Base-by-base conservation (phyloP, 2,329 filamentous ascomycete genomes). In the Lachnellula arida region DNA sequence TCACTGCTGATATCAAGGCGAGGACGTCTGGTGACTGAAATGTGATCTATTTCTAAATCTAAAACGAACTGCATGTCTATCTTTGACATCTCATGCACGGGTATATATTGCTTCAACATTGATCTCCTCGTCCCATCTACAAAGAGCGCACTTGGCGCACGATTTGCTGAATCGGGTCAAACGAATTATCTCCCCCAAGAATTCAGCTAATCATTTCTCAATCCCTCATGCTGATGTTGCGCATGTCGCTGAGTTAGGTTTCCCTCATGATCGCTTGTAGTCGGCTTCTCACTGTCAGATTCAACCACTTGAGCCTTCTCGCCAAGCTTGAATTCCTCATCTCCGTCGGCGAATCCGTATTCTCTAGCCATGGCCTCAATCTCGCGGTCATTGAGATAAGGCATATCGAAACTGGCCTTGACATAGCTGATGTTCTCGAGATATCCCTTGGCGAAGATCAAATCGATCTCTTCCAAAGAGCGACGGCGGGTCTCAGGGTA, bases 391-490 rank as follows among this genome's bases (percentile, higher is more conserved):
- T 74, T 68, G 12, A 85, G 71, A 58, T 76, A 74, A 0, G 82
- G 82, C 55, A 86, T 69, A 49, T 84, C 76, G 61, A 79, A 73
- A 34, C 81, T 78, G 5, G 82, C 82, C 60, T 74, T 74, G 53
- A 86, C 81, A 58, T 85, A 84, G 4, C 76, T 80, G 5, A 81
- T 84, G 2, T 81, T 79, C 69, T 86, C 83, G 32, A 75, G 68
- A 61, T 75, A 76, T 11, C 81, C 81, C 73, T 84, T 84, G 66
- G 78, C 70, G 74, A 87, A 86, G 61, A 89, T 84, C 55, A 81
- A 76, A 65, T 89, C 86, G 71, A 89, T 83, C 68, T 89, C 86
- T 69, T 89, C 86, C 34, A 88, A 75, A 14, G 76, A 81, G 7
- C 80, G 78, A 60, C 70, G 66, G 63, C 76, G 74, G 3, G 81